A percentile compares a stretch with the other conserved stretches of the same genome.
These are phyloP conservation scores for Sarcomyxa edulis DNA, from an alignment of 768 basidiomycete genomes.

Conservation along the genomic window DNA sequence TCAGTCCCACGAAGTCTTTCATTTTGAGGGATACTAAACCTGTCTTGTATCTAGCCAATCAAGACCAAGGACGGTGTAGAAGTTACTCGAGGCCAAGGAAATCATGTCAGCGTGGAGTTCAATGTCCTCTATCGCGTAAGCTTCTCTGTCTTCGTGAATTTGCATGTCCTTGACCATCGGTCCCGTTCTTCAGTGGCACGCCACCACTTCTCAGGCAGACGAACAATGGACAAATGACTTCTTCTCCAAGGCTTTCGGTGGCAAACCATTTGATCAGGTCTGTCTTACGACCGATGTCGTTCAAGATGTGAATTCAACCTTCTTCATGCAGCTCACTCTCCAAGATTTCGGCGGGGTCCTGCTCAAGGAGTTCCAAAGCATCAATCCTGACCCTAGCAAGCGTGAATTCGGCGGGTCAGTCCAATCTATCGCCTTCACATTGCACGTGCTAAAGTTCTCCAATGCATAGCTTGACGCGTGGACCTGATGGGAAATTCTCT, in stretches of 20 bases:
- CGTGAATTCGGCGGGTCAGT: constrained; percentile 46
- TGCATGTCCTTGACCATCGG: neutral
- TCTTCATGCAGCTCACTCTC: constrained; percentile 15
- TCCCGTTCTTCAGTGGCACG: constrained; percentile 42
- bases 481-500: constrained; percentile 40
- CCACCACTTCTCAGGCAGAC: constrained; percentile 43
- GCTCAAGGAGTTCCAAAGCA: constrained; percentile 11
- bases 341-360: constrained; percentile 19
- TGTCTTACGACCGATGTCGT: neutral
- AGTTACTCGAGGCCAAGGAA: constrained; percentile 52
- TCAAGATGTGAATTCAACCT: neutral
- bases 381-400: constrained; percentile 20
- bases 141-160: neutral
- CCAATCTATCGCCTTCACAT: neutral
- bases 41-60: constrained; percentile 23
- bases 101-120: constrained; percentile 67
- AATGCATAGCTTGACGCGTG: constrained; percentile 36
- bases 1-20: constrained; percentile 11
- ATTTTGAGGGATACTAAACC: neutral
- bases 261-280: constrained; percentile 31
- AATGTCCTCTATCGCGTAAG: constrained; percentile 42
- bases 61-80: constrained; percentile 24
- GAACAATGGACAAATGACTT: constrained; percentile 43
- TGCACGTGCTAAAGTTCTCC: constrained; percentile 1
- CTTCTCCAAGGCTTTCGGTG: constrained; percentile 35